Conservation (phyloP, 139 green algal species). For the Coelastrella sp. region DNA sequence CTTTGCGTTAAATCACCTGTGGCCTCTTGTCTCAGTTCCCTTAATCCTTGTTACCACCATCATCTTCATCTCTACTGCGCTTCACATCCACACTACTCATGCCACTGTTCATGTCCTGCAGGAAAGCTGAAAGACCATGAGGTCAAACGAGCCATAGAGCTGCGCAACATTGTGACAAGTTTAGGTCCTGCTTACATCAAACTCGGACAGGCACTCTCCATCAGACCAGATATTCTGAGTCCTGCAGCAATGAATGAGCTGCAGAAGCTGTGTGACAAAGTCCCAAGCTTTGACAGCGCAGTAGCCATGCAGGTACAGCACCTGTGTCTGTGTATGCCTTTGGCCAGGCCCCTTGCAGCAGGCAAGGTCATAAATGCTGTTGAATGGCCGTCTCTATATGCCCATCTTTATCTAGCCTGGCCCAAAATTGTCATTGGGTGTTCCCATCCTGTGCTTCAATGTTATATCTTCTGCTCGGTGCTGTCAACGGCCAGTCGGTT, state of each 20-base stretch:
- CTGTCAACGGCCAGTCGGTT: no score
- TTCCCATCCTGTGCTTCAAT: no score
- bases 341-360: no score
- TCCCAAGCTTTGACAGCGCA: constrained; percentile 86
- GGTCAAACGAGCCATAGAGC: constrained; percentile 85
- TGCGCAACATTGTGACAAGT: constrained; percentile 96
- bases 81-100: no score
- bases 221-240: constrained; percentile 96
- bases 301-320: constrained; percentile 62
- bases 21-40: no score
- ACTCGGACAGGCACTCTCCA: constrained; percentile 94
- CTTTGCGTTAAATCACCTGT: no score
- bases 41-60: no score
- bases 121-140: constrained; percentile 63
- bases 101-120: not conserved
- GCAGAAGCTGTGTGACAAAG: constrained; percentile 99
- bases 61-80: no score
- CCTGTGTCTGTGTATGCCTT: no score
- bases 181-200: constrained; percentile 99
- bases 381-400: not conserved
- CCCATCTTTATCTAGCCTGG: no score
- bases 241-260: constrained; percentile 98
- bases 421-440: no score
- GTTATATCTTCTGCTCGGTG: no score
- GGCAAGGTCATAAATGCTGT: not conserved